Evolutionary conservation across 345 rosid species (phyloP), one percentile per base, ranked within the genome.

Genomic region (Populus nigra): DNA sequence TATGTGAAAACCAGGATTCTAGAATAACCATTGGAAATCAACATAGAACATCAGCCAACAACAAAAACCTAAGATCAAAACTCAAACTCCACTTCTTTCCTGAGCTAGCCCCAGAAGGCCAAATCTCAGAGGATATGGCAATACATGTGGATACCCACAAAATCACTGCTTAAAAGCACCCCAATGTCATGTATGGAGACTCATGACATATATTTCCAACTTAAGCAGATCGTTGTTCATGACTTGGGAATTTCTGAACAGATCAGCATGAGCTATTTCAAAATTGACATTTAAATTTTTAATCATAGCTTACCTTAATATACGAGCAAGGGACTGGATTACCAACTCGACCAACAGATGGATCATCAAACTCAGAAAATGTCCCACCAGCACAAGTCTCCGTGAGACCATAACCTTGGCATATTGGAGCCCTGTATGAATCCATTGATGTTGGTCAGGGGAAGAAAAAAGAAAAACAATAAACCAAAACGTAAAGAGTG

Each of bases 351-450:
- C 98, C 99, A 85, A 94, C 96, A 5, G 99, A 90, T 78, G 90
- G 71, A 87, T 96, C 99, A 81, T 94, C 98, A 78, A 94, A 87
- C 89, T 94, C 99, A 22, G 98, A 92, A 86, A 96, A 96, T 69
- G 98, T 87, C 82, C 97, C 98, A 57, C 98, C 99, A 79, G 99
- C 99, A 84, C 97, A 92, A 53, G 97, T 94, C 88, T 96, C 99
- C 23, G 98, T 96, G 72, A 96, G 95, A 72, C 97, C 98, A 87
- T 92, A 96, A n/a, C 99, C 99, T 87, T 96, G 99, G 29, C 97
- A 94, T 38, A 96, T 96, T 63, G 99, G 98, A 86, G 97, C 95
- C 84, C 99, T 96, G 90, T 36, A 75, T 68, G 83, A 67, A 50
- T 47, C 61, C 53, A 68, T 79, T 36, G 29, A 78, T 50, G 71